Evolutionary conservation across 2,329 filamentous ascomycete species (phyloP).

Genomic region (Sporothrix mexicana): DNA sequence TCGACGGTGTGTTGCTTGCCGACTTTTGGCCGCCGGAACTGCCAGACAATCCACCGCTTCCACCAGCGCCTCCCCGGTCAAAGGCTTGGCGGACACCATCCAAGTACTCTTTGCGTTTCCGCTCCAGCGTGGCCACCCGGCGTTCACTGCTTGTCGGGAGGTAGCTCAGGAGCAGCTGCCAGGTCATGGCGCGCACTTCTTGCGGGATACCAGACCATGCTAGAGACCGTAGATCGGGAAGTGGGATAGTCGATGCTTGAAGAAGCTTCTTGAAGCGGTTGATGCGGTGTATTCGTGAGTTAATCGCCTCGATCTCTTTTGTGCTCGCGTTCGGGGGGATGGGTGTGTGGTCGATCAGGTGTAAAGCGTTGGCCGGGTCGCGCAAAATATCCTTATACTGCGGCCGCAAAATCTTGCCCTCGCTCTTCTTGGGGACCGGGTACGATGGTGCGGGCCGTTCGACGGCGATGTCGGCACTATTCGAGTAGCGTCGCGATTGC

Average conservation of each 20-base stretch:
- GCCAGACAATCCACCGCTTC: not conserved
- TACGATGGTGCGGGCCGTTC: conserved; percentile 84
- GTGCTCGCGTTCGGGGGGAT: conserved; percentile 73
- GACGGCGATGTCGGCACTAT: conserved; percentile 93
- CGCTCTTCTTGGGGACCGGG: conserved; percentile 84
- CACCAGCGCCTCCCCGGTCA: conserved; percentile 63
- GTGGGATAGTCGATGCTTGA: conserved; percentile 86
- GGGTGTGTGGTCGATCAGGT: conserved; percentile 87
- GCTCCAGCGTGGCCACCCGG: conserved; percentile 84
- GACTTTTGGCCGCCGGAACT: conserved; percentile 14
- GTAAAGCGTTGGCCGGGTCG: conserved; percentile 89
- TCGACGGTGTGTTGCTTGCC: conserved; percentile 9
- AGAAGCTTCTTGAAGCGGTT: conserved; percentile 98
- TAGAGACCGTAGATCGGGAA: conserved; percentile 80
- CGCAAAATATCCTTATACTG: conserved; percentile 96
- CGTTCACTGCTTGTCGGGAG: conserved; percentile 96
- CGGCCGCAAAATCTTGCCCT: conserved; percentile 93
- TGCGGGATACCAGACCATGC: conserved; percentile 95
- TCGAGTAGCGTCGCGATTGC: conserved; percentile 67
- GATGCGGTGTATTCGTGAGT: conserved; percentile 87
- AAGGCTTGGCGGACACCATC: conserved; percentile 83
- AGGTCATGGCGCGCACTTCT: conserved; percentile 98
- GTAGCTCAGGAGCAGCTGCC: conserved; percentile 94
- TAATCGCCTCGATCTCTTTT: conserved; percentile 86
- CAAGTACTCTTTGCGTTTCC: conserved; percentile 95